Evolutionary conservation across 345 rosid genomes (phyloP).

Genomic region (Syzygium grande): DNA sequence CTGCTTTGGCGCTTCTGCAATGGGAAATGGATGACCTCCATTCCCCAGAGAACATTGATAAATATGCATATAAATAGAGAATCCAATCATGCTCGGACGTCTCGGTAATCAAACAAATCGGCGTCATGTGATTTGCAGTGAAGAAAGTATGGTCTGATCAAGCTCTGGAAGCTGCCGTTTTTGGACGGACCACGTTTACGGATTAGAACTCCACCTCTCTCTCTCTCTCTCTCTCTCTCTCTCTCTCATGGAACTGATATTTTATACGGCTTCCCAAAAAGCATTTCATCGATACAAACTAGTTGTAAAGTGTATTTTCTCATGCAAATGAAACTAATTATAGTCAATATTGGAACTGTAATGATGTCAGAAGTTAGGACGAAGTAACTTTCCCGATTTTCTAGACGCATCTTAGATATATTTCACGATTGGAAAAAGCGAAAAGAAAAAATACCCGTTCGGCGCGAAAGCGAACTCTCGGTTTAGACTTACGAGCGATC

Average conservation of each 20-base stretch:
- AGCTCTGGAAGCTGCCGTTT: neutral
- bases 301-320: neutral
- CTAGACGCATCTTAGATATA: neutral
- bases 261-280: neutral
- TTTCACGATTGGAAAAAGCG: neutral
- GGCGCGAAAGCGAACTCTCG: neutral
- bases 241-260: neutral
- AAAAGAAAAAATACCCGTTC: neutral
- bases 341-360: neutral
- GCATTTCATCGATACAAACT: neutral
- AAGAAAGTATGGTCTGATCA: neutral
- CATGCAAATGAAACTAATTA: neutral
- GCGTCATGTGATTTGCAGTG: neutral
- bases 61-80: neutral
- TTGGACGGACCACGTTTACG: neutral
- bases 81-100: neutral
- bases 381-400: neutral
- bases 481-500: neutral
- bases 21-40: neutral
- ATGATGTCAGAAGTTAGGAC: neutral
- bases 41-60: neutral
- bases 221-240: too few species aligned
- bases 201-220: neutral
- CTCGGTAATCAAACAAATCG: neutral
- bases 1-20: neutral